Conservation (phyloP, 2,329 filamentous ascomycete species). For the Talaromyces marneffei region DNA sequence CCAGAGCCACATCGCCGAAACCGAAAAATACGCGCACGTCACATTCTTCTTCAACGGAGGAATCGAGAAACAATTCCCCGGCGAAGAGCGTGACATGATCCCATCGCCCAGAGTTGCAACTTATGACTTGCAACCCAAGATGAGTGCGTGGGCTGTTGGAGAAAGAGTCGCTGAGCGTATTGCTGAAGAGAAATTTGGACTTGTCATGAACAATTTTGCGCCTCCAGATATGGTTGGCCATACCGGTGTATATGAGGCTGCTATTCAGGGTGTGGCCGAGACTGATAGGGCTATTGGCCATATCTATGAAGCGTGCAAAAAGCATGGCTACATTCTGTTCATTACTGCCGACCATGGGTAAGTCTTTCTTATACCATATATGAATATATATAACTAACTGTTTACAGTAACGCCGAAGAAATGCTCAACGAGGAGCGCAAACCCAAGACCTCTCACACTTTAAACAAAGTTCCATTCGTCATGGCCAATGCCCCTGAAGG, state of each 20-base stretch:
- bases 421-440: conserved; percentile 96
- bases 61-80: conserved; percentile 90
- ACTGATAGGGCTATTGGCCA: conserved; percentile 92
- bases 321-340: conserved; percentile 87
- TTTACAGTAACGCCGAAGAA: conserved; percentile 77
- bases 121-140: conserved; percentile 90
- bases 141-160: conserved; percentile 87
- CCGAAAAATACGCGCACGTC: conserved; percentile 98
- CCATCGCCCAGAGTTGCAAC: conserved; percentile 87
- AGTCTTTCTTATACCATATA: conserved; percentile 24
- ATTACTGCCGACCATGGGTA: conserved; percentile 91
- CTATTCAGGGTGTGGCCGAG: conserved; percentile 73
- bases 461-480: conserved; percentile 95
- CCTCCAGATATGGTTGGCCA: conserved; percentile 99
- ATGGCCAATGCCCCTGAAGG: conserved; percentile 94
- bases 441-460: conserved; percentile 96
- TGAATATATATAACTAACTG: conserved; percentile 1
- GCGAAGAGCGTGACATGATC: conserved; percentile 89
- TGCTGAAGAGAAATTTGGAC: conserved; percentile 78
- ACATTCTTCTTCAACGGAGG: conserved; percentile 99
- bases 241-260: conserved; percentile 94
- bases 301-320: conserved; percentile 90
- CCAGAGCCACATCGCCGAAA: conserved; percentile 96
- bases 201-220: conserved; percentile 99
- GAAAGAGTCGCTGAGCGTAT: conserved; percentile 86